phyloP scores from a whole-genome alignment of 202 grass and related monocot species.

The Panicum hallii region DNA sequence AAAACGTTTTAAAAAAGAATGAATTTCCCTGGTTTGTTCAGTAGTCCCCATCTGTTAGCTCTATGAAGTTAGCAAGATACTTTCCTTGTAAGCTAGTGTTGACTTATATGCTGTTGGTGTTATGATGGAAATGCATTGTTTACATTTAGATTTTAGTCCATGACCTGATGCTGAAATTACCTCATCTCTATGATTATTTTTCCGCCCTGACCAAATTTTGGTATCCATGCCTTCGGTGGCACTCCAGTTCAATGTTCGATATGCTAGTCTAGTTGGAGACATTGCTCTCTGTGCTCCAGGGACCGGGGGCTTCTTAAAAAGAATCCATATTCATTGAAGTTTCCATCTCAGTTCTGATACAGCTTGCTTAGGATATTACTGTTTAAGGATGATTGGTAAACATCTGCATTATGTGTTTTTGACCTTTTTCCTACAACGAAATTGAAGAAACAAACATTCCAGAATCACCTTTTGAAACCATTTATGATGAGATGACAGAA shows the following conservation, averaged over 20 bases:
- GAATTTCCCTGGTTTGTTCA: background rate
- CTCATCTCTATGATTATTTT: background rate
- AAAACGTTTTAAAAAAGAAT: too few relatives aligned
- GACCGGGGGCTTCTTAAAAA: background rate
- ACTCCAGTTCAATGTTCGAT: background rate
- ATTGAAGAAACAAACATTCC: background rate
- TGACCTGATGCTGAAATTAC: background rate
- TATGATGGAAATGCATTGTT: background rate
- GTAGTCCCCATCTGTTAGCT: background rate
- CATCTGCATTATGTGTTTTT: background rate
- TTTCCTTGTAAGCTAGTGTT: background rate
- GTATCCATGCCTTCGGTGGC: background rate
- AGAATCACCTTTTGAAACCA: conserved; percentile 4
- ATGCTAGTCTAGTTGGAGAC: background rate
- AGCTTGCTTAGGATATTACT: background rate
- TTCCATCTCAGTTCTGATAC: background rate
- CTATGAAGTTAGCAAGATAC: background rate
- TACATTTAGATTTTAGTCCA: background rate
- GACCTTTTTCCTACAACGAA: background rate
- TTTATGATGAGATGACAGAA: conserved; percentile 41
- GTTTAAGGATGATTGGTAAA: background rate
- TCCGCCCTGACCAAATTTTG: background rate
- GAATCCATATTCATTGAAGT: background rate
- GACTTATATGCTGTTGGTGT: background rate
- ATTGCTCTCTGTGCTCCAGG: background rate